Percentiles rank a stretch among this genome's conserved stretches.
These are phyloP conservation scores for Ceratocystis eucalypticola DNA, from an alignment of 2,329 filamentous ascomycete species.

Conservation along the genomic window DNA sequence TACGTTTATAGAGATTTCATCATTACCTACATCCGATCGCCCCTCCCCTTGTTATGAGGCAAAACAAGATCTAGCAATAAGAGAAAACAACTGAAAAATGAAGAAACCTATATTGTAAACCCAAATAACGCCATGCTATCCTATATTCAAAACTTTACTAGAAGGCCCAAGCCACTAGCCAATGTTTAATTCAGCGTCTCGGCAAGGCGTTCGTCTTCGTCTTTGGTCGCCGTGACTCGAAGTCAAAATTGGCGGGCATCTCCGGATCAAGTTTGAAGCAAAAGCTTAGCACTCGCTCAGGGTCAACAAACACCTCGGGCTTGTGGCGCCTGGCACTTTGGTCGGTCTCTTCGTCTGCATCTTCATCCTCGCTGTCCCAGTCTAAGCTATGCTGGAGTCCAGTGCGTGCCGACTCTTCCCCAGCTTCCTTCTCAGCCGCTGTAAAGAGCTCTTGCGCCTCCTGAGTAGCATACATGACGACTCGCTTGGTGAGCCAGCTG, in stretches of 20 bases:
- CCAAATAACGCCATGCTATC: constrained; percentile 2
- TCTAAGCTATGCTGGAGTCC: constrained; percentile 47
- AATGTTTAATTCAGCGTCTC: not conserved
- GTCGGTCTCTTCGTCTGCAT: constrained; percentile 43
- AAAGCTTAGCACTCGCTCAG: constrained; percentile 37
- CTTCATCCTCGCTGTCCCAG: constrained; percentile 41
- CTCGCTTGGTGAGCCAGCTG: constrained; percentile 30
- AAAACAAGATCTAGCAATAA: too few species aligned
- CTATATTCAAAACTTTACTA: not conserved
- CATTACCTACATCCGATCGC: too few species aligned
- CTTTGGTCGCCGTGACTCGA: constrained; percentile 23
- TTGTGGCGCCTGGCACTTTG: not conserved
- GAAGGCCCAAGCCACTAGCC: too few species aligned
- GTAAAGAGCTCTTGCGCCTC: constrained; percentile 53
- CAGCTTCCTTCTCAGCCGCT: constrained; percentile 51
- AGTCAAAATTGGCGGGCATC: constrained; percentile 34
- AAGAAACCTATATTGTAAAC: not conserved
- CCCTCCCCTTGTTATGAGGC: too few species aligned
- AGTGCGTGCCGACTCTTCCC: constrained; percentile 57
- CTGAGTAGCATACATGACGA: constrained; percentile 31
- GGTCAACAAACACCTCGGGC: constrained; percentile 27
- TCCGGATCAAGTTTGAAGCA: constrained; percentile 33
- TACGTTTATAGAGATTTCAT: too few species aligned
- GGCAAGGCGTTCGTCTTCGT: constrained; percentile 3
- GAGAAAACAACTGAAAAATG: not conserved